Conservation (phyloP, 768 basidiomycete species). For the Psilocybe tampanensis region DNA sequence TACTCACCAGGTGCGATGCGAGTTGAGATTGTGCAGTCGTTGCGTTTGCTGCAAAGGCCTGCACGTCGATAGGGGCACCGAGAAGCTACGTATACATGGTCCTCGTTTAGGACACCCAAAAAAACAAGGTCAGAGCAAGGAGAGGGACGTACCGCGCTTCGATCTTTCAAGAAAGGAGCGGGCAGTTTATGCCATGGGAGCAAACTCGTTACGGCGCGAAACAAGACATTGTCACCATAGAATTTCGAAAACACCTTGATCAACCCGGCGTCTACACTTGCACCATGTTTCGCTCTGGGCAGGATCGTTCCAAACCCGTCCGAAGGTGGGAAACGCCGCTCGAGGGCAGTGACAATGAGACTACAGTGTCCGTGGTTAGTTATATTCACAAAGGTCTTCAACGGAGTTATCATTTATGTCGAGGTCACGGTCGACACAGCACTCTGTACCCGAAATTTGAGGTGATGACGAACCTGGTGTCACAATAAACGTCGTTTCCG, state of each 20-base stretch:
- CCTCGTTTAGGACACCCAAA: neutral
- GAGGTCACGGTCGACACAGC: no score
- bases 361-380: conserved; percentile 19
- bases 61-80: conserved; percentile 38
- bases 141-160: conserved; percentile 39
- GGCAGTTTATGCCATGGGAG: conserved; percentile 54
- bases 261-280: conserved; percentile 44
- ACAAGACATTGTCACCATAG: conserved; percentile 48
- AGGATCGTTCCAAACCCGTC: conserved; percentile 50
- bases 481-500: conserved; percentile 63
- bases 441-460: neutral
- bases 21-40: conserved; percentile 39
- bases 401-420: no score
- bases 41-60: conserved; percentile 33
- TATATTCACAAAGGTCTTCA: neutral
- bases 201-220: conserved; percentile 38
- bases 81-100: conserved; percentile 22
- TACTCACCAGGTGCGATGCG: conserved; percentile 48
- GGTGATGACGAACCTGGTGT: conserved; percentile 41
- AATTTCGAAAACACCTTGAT: conserved; percentile 49
- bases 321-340: conserved; percentile 52
- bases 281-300: conserved; percentile 43
- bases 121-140: neutral
- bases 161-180: conserved; percentile 49
- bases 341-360: conserved; percentile 53